Base-by-base conservation (phyloP, 306 rosid species). In the Crataegus laevigata region DNA sequence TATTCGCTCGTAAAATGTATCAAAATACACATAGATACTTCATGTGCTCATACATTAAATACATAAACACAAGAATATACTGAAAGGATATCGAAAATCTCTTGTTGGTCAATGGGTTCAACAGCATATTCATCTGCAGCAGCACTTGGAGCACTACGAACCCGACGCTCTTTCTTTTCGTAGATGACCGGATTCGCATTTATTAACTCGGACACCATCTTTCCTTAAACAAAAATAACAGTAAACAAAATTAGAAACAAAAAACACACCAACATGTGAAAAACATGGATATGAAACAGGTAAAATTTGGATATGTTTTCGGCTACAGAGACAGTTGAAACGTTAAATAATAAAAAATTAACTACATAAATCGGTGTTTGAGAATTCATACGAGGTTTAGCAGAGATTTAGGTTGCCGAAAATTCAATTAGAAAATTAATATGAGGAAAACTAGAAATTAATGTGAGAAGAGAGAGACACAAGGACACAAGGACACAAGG, bases 1-100 rank as follows among this genome's bases (percentile, higher is more conserved):
- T 22, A 6, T 45, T 14, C 18, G 5, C 52, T 14, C 26, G 34
- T 34, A 47, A 21, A 40, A 43, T 6, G n/a, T 47, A 47, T 47
- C 5, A 3, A 36, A 19, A 10, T 21, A 60, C 0, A 0, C 9
- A 26, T 11, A 17, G 28, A 25, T 68, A 38, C 47, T 43, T 25
- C 15, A 69, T 45, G 59, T 12, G 17, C 30, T 15, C 3, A 14
- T 69, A 43, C 13, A 36, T 15, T 26, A 64, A 28, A 75, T 6
- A 75, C 43, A 76, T 29, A 72, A 21, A 28, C 14, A 47, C 9
- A 78, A 65, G 25, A 12, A 58, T 12, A 32, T 12, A 26, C 14
- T 22, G 22, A 79, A 77, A 89, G 97, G 96, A 94, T 94, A 94
- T 96, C 96, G 75, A 90, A 96, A 89, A 96, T 42, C 77, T 96